These are phyloP conservation scores for Talaromyces sp. DNA, from an alignment of 2,329 filamentous ascomycete species.

Conservation along the genomic window DNA sequence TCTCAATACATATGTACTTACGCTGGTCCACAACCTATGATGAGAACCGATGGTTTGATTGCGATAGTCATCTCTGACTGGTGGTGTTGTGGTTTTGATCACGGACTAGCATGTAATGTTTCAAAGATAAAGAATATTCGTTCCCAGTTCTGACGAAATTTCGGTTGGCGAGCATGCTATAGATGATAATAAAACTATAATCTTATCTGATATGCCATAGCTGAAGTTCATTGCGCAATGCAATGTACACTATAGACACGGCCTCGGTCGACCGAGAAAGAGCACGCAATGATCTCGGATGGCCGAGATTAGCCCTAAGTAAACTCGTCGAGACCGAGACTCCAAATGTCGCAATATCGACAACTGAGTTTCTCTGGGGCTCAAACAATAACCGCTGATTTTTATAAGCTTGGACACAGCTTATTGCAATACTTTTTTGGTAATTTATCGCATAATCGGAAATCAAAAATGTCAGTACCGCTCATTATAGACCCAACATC, in stretches of 20 bases:
- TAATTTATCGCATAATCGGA: no score
- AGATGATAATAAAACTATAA: no score
- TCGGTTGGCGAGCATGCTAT: no score
- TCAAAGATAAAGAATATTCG: no score
- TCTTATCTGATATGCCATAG: no score
- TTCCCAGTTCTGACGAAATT: no score
- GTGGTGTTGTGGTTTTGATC: background rate
- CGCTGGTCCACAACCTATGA: slow-evolving; percentile 5
- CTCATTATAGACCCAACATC: slow-evolving; percentile 6
- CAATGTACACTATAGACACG: background rate
- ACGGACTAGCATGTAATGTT: no score
- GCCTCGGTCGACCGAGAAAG: background rate
- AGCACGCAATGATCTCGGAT: slow-evolving; percentile 6
- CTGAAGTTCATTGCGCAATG: background rate
- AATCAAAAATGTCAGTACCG: background rate
- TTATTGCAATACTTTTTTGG: no score
- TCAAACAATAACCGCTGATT: no score
- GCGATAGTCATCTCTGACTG: background rate
- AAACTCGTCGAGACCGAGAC: background rate
- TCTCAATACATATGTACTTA: background rate
- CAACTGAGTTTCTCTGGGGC: no score
- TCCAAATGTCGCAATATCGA: background rate
- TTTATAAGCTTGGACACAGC: no score
- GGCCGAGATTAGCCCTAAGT: background rate
- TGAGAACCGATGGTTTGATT: background rate